Percentiles rank a stretch among this genome's conserved stretches.
Conservation (phyloP, 1,139 yeast species). For the Blastobotrys illinoisensis region DNA sequence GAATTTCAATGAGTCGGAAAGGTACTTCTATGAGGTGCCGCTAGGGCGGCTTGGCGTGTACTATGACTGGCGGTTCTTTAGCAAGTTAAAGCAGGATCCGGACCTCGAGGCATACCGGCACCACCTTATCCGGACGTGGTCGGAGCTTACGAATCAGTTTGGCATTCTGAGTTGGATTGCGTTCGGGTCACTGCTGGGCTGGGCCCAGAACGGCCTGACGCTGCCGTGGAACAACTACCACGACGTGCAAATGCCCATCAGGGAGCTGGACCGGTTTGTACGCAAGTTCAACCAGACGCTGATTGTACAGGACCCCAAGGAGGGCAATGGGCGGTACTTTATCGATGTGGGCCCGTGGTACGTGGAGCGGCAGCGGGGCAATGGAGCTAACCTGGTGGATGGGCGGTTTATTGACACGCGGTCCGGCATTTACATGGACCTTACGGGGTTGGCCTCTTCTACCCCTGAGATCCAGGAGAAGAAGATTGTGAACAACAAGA, state of each 20-base stretch:
- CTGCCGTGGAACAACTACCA: constrained; percentile 73
- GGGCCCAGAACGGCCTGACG: constrained; percentile 62
- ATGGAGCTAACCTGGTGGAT: constrained; percentile 64
- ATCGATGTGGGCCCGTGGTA: constrained; percentile 41
- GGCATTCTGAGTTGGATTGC: constrained; percentile 57
- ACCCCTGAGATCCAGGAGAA: constrained; percentile 23
- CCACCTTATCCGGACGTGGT: constrained; percentile 53
- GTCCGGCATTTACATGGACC: constrained; percentile 69
- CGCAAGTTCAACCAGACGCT: constrained; percentile 47
- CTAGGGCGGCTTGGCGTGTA: constrained; percentile 36
- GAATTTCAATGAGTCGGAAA: constrained; percentile 17
- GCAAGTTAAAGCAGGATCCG: constrained; percentile 38
- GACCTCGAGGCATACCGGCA: constrained; percentile 35
- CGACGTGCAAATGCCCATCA: constrained; percentile 65
- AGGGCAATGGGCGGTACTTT: constrained; percentile 53
- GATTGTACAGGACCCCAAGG: constrained; percentile 57
- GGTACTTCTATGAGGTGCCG: constrained; percentile 29
- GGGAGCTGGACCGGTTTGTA: constrained; percentile 48
- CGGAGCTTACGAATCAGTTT: constrained; percentile 49
- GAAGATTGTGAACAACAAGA: constrained; percentile 34
- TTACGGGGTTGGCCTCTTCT: constrained; percentile 38
- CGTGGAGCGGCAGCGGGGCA: constrained; percentile 36
- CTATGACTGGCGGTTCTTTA: constrained; percentile 70
- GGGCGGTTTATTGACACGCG: constrained; percentile 76
- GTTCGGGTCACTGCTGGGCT: constrained; percentile 63